Evolutionary conservation across 352 stramenopile genomes (phyloP), one percentile per base, ranked within the genome.

Genomic region (Discostella stelligera): DNA sequence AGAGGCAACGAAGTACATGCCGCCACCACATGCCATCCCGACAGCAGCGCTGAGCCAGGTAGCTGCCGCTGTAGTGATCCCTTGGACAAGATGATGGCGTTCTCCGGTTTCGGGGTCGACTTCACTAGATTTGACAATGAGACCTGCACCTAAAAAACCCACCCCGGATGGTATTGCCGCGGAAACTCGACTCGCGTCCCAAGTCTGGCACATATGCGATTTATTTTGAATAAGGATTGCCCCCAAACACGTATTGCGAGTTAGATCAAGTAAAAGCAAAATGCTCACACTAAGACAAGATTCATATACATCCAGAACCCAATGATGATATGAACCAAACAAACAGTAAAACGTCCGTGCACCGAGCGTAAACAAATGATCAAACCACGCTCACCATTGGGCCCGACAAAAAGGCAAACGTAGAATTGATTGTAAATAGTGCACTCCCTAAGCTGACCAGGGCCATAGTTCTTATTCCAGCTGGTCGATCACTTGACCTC

Each of bases 111-210:
- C 53, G 18, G 68, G 74, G 27, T 87, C 74, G 44, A 85, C 69
- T 41, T 83, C 69, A 39, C 79, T 83, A 18, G 63, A 49, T 73
- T 94, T 94, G 39, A 90, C 91, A 71, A 94, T 94, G 7, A 94
- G 63, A 13, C 82, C 89, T 27, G 84, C 83, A 13, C 89, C 89
- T 25, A 94, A 75, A 66, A 94, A 94, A 25, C 89, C 89, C 20
- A 94, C 89, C 27, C 89, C 89, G 0, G 75, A 89, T 20, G 89
- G 89, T 77, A 94, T 91, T 2, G 89, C 87, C 5, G 89, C 89
- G 44, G 80, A 82, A 37, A 94, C 79, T 69, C 81, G 73, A 23
- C 53, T 72, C 54, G 77, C 54, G 55, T 88, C 81, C 81, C 81
- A 88, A 18, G 41, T 56, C 77, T 83, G 65, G 7, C 2, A 44